Conservation (phyloP, 2,329 filamentous ascomycete genomes). For the Talaromyces sp. region DNA sequence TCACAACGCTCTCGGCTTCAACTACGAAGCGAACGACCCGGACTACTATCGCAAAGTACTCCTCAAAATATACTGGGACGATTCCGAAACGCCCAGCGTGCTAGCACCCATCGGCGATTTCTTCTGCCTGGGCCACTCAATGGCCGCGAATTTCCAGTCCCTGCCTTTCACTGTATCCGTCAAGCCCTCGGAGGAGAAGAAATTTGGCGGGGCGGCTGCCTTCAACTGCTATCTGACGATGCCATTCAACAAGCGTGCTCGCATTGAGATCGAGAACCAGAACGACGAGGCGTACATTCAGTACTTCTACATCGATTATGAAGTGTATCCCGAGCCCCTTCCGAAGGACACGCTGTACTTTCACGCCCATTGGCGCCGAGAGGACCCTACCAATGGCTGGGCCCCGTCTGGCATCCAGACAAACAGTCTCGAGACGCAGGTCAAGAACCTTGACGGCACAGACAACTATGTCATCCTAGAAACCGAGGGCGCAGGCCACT, state of each 20-base stretch:
- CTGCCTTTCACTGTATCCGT: conserved; percentile 29
- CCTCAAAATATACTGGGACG: conserved; percentile 33
- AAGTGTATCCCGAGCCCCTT: conserved; percentile 21
- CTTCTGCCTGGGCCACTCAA: conserved; percentile 28
- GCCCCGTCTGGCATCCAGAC: conserved; percentile 22
- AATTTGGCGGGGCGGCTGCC: conserved; percentile 28
- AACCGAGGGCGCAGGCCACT: conserved; percentile 24
- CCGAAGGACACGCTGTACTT: conserved; percentile 25
- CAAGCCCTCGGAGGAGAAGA: conserved; percentile 29
- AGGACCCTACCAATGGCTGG: conserved; percentile 26
- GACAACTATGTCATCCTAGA: conserved; percentile 28
- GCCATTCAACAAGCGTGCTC: conserved; percentile 31
- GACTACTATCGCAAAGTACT: conserved; percentile 33
- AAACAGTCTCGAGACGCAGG: conserved; percentile 20
- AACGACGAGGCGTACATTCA: conserved; percentile 28
- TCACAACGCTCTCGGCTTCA: conserved; percentile 26
- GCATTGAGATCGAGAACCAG: conserved; percentile 32
- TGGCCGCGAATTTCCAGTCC: conserved; percentile 30
- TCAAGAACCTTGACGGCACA: conserved; percentile 20
- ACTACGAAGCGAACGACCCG: conserved; percentile 28
- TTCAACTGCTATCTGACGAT: conserved; percentile 26
- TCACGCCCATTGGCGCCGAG: conserved; percentile 29
- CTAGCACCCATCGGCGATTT: conserved; percentile 28
- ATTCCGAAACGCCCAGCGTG: conserved; percentile 25
- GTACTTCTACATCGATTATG: conserved; percentile 34